Percentiles rank a stretch among this genome's conserved stretches.
phyloP scores from a whole-genome alignment of 495 filamentous ascomycete genomes.

The Penicillium atrosanguineum region DNA sequence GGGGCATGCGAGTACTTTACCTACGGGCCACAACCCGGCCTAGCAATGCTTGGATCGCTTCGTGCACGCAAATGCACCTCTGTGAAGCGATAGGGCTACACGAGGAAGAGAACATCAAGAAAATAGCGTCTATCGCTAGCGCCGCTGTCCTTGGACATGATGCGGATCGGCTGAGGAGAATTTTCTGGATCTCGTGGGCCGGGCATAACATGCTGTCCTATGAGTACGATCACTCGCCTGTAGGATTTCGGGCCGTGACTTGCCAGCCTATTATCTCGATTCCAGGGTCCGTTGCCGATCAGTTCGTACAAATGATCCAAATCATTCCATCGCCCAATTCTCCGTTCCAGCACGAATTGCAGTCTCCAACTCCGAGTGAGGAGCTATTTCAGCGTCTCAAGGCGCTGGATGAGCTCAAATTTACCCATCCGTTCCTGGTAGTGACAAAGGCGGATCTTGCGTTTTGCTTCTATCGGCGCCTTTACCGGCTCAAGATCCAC shows the following conservation, averaged over 20 bases:
- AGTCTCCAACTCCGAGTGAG: background rate
- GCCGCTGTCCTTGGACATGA: conserved; percentile 26
- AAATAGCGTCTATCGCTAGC: conserved; percentile 21
- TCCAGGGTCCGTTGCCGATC: conserved; percentile 25
- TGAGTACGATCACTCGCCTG: conserved; percentile 31
- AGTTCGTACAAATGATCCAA: conserved; percentile 29
- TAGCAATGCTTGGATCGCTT: conserved; percentile 36
- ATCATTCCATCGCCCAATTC: background rate
- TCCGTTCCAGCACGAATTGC: background rate
- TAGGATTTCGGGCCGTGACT: conserved; percentile 24
- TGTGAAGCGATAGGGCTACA: conserved; percentile 15
- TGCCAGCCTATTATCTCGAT: conserved; percentile 19
- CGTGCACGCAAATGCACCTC: conserved; percentile 34
- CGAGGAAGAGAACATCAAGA: conserved; percentile 29
- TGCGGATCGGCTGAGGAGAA: conserved; percentile 28
- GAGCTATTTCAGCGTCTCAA: background rate
- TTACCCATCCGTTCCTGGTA: conserved; percentile 28
- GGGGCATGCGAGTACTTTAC: conserved; percentile 35
- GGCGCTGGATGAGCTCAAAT: background rate
- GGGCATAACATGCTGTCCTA: conserved; percentile 33
- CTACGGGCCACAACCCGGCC: conserved; percentile 34
- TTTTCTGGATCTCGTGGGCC: conserved; percentile 35
- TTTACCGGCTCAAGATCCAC: conserved; percentile 25
- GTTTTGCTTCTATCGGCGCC: conserved; percentile 34
- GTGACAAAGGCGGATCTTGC: conserved; percentile 32